Conservation (phyloP, 495 filamentous ascomycete species). For the Podospora pseudoanserina region DNA sequence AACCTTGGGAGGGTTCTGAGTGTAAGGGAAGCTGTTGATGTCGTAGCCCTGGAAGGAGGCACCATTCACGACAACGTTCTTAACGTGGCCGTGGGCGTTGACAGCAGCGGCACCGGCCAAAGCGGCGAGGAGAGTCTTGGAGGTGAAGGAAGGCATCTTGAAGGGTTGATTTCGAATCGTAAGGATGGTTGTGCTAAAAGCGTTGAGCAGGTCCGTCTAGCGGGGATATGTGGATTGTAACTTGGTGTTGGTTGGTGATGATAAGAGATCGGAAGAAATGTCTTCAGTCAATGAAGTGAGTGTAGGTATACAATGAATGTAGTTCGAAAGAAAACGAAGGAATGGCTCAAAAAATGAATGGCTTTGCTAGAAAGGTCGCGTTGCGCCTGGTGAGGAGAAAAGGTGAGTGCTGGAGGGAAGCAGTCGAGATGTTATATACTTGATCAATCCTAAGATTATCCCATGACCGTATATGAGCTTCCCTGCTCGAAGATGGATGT, state of each 20-base stretch:
- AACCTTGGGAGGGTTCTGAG: constrained; percentile 44
- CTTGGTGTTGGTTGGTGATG: background rate
- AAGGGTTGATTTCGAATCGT: constrained; percentile 6
- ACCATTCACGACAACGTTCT: constrained; percentile 57
- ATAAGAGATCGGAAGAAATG: constrained; percentile 20
- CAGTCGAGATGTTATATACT: constrained; percentile 14
- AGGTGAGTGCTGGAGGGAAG: constrained; percentile 4
- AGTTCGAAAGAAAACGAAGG: constrained; percentile 21
- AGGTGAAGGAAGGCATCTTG: constrained; percentile 31
- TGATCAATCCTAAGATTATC: background rate
- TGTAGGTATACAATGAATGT: constrained; percentile 12
- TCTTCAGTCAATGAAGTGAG: constrained; percentile 35
- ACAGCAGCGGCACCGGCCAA: constrained; percentile 52
- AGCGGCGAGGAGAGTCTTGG: constrained; percentile 34
- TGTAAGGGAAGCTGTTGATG: constrained; percentile 38
- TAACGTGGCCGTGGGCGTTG: constrained; percentile 59
- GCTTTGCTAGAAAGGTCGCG: constrained; percentile 19
- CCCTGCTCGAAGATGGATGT: constrained; percentile 4
- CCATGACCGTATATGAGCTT: background rate
- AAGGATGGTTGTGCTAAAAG: constrained; percentile 4
- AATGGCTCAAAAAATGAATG: constrained; percentile 19
- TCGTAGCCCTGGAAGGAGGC: constrained; percentile 43
- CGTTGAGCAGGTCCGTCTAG: constrained; percentile 22
- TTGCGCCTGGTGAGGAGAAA: constrained; percentile 21
- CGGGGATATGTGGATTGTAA: constrained; percentile 21